Evolutionary conservation across 2,329 filamentous ascomycete species (phyloP), one percentile per base, ranked within the genome.

Genomic region (Microdochium bolleyi): DNA sequence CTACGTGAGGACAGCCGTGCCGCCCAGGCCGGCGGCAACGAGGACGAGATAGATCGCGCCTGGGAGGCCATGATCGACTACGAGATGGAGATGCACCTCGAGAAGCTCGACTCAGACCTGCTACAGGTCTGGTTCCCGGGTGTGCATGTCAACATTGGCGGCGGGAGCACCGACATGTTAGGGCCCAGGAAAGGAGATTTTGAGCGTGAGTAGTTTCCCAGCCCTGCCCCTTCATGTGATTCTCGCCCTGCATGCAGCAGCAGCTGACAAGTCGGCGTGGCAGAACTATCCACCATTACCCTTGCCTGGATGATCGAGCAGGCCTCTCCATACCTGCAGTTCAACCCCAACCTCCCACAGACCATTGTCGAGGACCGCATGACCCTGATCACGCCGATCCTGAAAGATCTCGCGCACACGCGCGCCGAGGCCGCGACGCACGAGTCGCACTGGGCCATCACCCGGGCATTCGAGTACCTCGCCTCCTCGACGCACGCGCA

Each of bases 121-220:
- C 68, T 71, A n/a, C 77, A 80, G 60, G 73, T 76, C 9, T 81
- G 78, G 78, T 80, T 80, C 52, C 76, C 77, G 0, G 78, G 78
- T 10, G 72, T 70, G 25, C 78, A 82, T 57, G 69, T 71, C 10
- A 77, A 79, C 52, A 64, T 79, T 2, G 78, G 78, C 2, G 78
- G 77, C 24, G 73, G 75, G 0, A 73, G 70, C 44, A 51, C 51
- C 2, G 62, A 66, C 22, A 60, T 63, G 4, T 37, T 49, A 38
- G 54, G 44, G 48, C 53, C 49, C 41, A 48, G 16, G 19, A 55
- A 52, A 49, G 56, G 51, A 14, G 57, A 51, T 24, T 56, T 56
- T 30, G 55, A 56, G 50, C 55, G 55, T 56, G 32, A 49, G 55
- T 55, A 11, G 9, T 11, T 11, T 16, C 25, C n/a, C n/a, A n/a